These are phyloP conservation scores for Drechslerella dactyloides DNA, from an alignment of 2,329 filamentous ascomycete genomes.

Conservation along the genomic window DNA sequence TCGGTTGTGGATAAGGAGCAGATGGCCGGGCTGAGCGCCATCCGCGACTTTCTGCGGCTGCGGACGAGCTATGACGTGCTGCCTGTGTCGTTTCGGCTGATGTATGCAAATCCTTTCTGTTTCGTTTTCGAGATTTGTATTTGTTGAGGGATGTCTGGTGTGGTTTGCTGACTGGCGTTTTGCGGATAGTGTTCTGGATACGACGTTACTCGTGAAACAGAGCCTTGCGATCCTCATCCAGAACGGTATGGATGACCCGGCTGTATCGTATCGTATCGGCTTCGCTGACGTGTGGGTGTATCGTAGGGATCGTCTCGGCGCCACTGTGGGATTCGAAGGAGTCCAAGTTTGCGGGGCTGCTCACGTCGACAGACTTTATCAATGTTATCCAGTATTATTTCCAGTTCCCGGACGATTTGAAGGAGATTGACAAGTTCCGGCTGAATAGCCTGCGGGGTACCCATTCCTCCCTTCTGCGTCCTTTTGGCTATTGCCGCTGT, in stretches of 20 bases:
- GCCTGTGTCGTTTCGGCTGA: conserved; percentile 91
- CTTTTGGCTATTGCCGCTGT: background rate
- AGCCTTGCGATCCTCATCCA: conserved; percentile 93
- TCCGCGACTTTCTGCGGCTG: conserved; percentile 94
- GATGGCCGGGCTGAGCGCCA: conserved; percentile 67
- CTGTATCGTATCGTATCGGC: conserved; percentile 34
- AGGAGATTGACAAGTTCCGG: conserved; percentile 90
- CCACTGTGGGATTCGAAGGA: conserved; percentile 95
- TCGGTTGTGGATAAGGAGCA: conserved; percentile 36
- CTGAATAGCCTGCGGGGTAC: conserved; percentile 87
- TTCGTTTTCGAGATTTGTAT: background rate
- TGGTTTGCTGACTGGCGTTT: conserved; percentile 4
- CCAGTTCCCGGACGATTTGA: conserved; percentile 89
- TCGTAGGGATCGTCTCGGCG: conserved; percentile 89
- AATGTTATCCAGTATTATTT: conserved; percentile 99
- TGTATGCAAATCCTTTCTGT: conserved; percentile 58
- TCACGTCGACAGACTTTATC: conserved; percentile 97
- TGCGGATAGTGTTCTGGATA: conserved; percentile 74
- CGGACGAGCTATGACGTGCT: conserved; percentile 98
- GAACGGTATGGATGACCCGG: conserved; percentile 70
- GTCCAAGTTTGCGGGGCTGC: conserved; percentile 88
- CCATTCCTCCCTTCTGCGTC: conserved; percentile 53
- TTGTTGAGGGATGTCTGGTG: background rate
- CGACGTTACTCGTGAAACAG: conserved; percentile 92
- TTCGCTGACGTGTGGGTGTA: conserved; percentile 48